Percentiles rank a stretch among this genome's conserved stretches.
These are phyloP conservation scores for Mangifera indica DNA, from an alignment of 345 rosid species.

Conservation along the genomic window DNA sequence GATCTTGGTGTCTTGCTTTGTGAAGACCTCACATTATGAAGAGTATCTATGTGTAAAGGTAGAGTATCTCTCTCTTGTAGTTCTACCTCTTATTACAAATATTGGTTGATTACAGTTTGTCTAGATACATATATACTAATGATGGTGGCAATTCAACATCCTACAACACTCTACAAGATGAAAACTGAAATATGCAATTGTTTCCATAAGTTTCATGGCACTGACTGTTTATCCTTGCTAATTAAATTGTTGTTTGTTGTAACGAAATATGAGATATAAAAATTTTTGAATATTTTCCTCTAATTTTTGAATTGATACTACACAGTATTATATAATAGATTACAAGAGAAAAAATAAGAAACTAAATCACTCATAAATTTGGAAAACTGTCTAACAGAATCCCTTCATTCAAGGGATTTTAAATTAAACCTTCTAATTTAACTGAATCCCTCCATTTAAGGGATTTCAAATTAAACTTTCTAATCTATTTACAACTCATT, in stretches of 20 bases:
- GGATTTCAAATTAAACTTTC: too few relatives aligned
- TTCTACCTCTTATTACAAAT: constrained; percentile 12
- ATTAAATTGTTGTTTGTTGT: neutral
- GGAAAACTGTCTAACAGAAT: too few relatives aligned
- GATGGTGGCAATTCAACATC: neutral
- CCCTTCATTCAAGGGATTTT: too few relatives aligned
- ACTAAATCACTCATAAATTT: too few relatives aligned
- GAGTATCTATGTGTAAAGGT: constrained; percentile 81
- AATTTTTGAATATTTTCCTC: too few relatives aligned
- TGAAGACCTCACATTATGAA: constrained; percentile 72
- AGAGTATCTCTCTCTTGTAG: constrained; percentile 4
- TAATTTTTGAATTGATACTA: too few relatives aligned
- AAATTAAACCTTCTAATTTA: too few relatives aligned
- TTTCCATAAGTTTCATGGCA: neutral
- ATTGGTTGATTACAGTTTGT: neutral
- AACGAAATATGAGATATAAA: too few relatives aligned
- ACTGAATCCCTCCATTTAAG: too few relatives aligned
- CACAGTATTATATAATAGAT: too few relatives aligned
- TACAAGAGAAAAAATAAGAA: too few relatives aligned
- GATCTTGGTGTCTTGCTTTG: constrained; percentile 76
- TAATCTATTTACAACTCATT: too few relatives aligned
- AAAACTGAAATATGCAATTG: neutral
- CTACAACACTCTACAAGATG: neutral
- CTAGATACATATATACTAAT: neutral
- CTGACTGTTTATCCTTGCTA: neutral